Evolutionary conservation across 2,329 filamentous ascomycete species (phyloP).

Genomic region (Zymoseptoria pseudotritici): DNA sequence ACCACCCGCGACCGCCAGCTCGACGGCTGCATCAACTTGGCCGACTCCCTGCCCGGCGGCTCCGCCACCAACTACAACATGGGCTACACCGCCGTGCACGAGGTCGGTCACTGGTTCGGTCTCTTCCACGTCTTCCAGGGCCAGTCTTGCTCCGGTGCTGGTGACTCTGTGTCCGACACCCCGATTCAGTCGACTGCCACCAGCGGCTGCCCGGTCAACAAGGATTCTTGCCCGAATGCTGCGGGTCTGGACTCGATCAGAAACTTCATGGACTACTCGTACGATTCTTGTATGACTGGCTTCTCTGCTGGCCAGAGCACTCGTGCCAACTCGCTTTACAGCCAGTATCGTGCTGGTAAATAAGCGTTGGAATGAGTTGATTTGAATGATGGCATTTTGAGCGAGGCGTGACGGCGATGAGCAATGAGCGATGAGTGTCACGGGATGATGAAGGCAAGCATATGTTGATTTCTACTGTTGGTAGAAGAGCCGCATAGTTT

Average conservation of each 20-base stretch:
- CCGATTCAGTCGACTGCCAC: constrained; percentile 34
- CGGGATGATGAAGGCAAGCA: not conserved
- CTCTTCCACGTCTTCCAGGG: constrained; percentile 32
- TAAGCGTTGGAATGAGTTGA: not conserved
- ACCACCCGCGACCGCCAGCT: constrained; percentile 35
- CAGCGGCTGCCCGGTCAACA: constrained; percentile 42
- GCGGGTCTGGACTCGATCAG: constrained; percentile 22
- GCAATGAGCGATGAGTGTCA: not conserved
- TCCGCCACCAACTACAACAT: constrained; percentile 38
- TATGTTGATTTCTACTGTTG: not conserved
- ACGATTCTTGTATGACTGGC: constrained; percentile 14
- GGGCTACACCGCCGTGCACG: constrained; percentile 37
- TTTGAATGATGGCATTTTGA: not conserved
- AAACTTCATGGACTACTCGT: constrained; percentile 44
- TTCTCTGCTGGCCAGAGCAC: constrained; percentile 12
- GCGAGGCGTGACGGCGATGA: constrained; percentile 1
- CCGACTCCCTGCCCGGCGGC: constrained; percentile 46
- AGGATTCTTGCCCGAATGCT: constrained; percentile 41
- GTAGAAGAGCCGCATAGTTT: not conserved
- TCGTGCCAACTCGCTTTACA: constrained; percentile 9
- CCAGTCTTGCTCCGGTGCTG: constrained; percentile 32
- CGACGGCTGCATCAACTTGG: constrained; percentile 49
- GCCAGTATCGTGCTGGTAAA: constrained; percentile 11
- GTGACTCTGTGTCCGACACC: constrained; percentile 38
- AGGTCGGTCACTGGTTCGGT: constrained; percentile 31